These are phyloP conservation scores for Pseudonitzschia multistriata DNA, from an alignment of 108 stramenopile species.

Conservation along the genomic window DNA sequence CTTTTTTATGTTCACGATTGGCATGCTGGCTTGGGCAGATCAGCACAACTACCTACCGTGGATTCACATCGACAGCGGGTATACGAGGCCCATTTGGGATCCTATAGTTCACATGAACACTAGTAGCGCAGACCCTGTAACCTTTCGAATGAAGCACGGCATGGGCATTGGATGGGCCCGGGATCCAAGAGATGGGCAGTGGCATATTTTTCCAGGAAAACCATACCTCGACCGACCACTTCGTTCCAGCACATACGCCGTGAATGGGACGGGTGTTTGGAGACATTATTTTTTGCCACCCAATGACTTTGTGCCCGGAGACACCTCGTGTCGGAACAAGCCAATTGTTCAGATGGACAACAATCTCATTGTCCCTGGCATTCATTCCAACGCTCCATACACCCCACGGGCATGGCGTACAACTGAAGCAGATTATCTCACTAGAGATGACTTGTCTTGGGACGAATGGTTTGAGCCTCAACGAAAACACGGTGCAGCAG, in stretches of 20 bases:
- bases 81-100: conserved; percentile 32
- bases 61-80: conserved; percentile 32
- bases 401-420: conserved; percentile 29
- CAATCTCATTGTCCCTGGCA: conserved; percentile 20
- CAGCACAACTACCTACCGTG: conserved; percentile 40
- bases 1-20: conserved; percentile 37
- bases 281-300: conserved; percentile 32
- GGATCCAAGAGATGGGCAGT: background rate
- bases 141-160: background rate
- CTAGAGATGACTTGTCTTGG: conserved; percentile 16
- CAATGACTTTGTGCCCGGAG: conserved; percentile 27
- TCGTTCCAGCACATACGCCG: background rate
- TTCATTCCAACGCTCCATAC: conserved; percentile 37
- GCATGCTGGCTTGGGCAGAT: conserved; percentile 39
- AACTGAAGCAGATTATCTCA: conserved; percentile 7
- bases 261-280: conserved; percentile 40
- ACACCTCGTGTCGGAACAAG: conserved; percentile 22
- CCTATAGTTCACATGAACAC: conserved; percentile 19
- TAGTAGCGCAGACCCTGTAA: background rate
- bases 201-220: conserved; percentile 24
- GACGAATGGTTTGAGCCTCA: conserved; percentile 28
- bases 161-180: conserved; percentile 7
- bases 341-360: conserved; percentile 27
- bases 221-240: background rate
- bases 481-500: conserved; percentile 12